Evolutionary conservation across 1,284 basidiomycete species (phyloP).

Genomic region (Puccinia coronata): DNA sequence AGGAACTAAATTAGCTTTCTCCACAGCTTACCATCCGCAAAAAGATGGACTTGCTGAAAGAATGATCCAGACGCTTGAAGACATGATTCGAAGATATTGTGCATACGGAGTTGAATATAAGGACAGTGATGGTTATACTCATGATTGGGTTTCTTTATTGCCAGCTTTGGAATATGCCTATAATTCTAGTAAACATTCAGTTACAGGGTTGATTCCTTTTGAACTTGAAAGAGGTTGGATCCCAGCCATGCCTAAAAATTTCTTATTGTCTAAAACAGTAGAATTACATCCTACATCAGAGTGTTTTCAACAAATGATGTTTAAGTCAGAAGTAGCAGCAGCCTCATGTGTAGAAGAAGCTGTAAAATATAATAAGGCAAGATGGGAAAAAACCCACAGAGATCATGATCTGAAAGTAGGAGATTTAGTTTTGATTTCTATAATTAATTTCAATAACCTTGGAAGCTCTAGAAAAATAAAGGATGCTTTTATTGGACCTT

Average conservation of each 20-base stretch:
- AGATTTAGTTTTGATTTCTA: neutral
- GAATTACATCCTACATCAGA: no score
- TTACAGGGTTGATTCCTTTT: no score
- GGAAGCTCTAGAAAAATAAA: neutral
- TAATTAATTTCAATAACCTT: no score
- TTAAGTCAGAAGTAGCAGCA: no score
- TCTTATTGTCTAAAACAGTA: neutral
- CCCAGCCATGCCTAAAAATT: neutral
- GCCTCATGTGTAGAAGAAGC: no score
- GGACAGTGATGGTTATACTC: neutral
- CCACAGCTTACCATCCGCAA: conserved; percentile 22
- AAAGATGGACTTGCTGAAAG: conserved; percentile 35
- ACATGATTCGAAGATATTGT: conserved; percentile 9
- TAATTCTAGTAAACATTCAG: no score
- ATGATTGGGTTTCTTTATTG: no score
- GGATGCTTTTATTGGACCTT: conserved; percentile 8
- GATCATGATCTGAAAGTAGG: neutral
- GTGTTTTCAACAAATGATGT: no score
- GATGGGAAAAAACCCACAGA: no score
- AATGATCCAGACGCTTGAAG: conserved; percentile 35
- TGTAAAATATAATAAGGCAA: no score
- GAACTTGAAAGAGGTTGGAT: no score
- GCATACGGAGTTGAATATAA: neutral
- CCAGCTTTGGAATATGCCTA: no score
- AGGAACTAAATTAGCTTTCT: conserved; percentile 12